A percentile compares a stretch with the other conserved stretches of the same genome.
Evolutionary conservation across 495 filamentous ascomycete genomes (phyloP).

Genomic region (Aspergillus ellipticus): DNA sequence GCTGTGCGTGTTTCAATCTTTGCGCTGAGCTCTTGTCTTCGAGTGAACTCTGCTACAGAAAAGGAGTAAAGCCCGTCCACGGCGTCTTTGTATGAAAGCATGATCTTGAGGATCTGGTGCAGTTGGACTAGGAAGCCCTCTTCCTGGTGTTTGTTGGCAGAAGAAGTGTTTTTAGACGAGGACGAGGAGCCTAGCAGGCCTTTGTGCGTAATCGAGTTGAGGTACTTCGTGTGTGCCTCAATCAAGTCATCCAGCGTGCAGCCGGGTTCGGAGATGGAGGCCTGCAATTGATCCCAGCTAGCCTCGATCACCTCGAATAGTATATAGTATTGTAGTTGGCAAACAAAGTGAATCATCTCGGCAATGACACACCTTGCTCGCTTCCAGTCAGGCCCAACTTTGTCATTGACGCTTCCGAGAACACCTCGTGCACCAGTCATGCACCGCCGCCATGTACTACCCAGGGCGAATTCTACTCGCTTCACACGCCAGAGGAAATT

Average conservation of each 20-base stretch:
- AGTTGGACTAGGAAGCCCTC: slow-evolving; percentile 88
- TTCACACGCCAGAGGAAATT: slow-evolving; percentile 99
- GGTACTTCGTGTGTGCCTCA: slow-evolving; percentile 82
- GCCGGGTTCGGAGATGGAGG: slow-evolving; percentile 71
- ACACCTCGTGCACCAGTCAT: slow-evolving; percentile 95
- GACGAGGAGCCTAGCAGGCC: slow-evolving; percentile 75
- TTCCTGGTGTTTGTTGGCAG: slow-evolving; percentile 54
- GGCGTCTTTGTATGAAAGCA: slow-evolving; percentile 89
- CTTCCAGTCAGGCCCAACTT: slow-evolving; percentile 84
- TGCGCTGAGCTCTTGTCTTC: slow-evolving; percentile 77
- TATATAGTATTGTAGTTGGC: slow-evolving; percentile 97
- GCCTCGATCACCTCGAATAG: slow-evolving; percentile 97
- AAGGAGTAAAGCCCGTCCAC: slow-evolving; percentile 95
- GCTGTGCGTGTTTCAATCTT: slow-evolving; percentile 63
- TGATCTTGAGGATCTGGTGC: slow-evolving; percentile 85
- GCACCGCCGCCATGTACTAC: slow-evolving; percentile 87
- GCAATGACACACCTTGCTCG: slow-evolving; percentile 78
- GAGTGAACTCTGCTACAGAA: slow-evolving; percentile 88
- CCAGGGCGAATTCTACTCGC: slow-evolving; percentile 90
- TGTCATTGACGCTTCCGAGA: slow-evolving; percentile 73
- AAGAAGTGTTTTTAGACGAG: slow-evolving; percentile 34
- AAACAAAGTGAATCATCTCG: slow-evolving; percentile 98
- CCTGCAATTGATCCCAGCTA: slow-evolving; percentile 84
- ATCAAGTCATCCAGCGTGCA: slow-evolving; percentile 95
- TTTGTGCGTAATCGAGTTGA: slow-evolving; percentile 93